These are phyloP conservation scores for Albatrellus ellisii DNA, from an alignment of 768 basidiomycete genomes.

Conservation along the genomic window DNA sequence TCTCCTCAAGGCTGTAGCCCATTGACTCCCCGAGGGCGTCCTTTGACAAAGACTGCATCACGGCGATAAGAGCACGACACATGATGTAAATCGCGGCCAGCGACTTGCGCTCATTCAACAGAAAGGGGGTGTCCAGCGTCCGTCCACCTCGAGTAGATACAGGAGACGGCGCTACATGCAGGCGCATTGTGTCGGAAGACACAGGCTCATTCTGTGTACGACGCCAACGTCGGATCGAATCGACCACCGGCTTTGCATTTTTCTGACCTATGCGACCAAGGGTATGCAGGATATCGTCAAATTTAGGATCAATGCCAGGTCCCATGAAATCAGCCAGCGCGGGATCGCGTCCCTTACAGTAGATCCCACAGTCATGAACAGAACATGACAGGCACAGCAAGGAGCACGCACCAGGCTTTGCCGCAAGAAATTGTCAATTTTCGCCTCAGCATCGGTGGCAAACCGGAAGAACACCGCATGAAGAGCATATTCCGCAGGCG, in stretches of 20 bases:
- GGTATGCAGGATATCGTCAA: constrained; percentile 78
- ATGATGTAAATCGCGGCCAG: constrained; percentile 82
- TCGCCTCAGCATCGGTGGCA: constrained; percentile 63
- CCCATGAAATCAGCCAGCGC: constrained; percentile 58
- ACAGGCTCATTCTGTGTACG: constrained; percentile 55
- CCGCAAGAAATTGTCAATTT: constrained; percentile 64
- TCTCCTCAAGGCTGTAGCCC: constrained; percentile 76
- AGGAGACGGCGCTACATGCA: constrained; percentile 32
- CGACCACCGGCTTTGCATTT: constrained; percentile 72
- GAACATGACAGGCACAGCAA: neutral
- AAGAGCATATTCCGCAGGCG: constrained; percentile 79
- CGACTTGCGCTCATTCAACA: constrained; percentile 62
- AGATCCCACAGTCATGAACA: neutral
- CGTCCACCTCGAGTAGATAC: constrained; percentile 21
- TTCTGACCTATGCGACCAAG: constrained; percentile 80
- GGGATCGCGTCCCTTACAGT: constrained; percentile 50
- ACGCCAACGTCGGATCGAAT: constrained; percentile 81
- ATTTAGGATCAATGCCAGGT: constrained; percentile 55
- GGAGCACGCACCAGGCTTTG: constrained; percentile 45
- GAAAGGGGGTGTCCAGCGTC: constrained; percentile 31
- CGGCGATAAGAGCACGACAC: constrained; percentile 73
- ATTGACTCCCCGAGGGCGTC: constrained; percentile 68
- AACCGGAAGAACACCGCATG: constrained; percentile 85
- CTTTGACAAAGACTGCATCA: constrained; percentile 59
- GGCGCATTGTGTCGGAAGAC: constrained; percentile 33